Evolutionary conservation across 140 eudicot genomes (phyloP).

Genomic region (Flaveria floridana): DNA sequence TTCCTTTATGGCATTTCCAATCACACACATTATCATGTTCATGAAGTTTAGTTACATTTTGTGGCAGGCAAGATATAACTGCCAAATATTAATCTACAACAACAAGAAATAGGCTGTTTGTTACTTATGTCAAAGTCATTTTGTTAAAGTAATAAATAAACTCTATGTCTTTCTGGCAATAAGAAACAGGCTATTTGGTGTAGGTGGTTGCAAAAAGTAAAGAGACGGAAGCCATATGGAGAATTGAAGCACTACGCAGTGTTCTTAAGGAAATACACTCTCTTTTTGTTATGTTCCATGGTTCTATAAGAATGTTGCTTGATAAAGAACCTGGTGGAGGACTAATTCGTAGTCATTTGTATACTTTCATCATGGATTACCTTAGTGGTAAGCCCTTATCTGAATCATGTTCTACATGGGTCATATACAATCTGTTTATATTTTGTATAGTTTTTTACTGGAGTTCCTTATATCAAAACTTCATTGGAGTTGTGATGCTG

Average conservation of each 20-base stretch:
- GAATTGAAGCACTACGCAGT: constrained; percentile 70
- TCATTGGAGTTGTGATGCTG: constrained; percentile 83
- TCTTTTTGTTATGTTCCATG: constrained; percentile 82
- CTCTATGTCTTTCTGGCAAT: not conserved
- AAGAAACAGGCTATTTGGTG: not conserved
- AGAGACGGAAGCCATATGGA: constrained; percentile 82
- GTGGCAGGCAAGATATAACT: not conserved
- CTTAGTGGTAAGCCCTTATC: constrained; percentile 63
- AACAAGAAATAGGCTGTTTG: not conserved
- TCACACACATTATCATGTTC: not conserved
- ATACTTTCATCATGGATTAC: constrained; percentile 73
- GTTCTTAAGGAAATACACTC: constrained; percentile 90
- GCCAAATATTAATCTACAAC: not conserved
- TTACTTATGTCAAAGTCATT: constrained; percentile 5
- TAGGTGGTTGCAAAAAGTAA: constrained; percentile 79
- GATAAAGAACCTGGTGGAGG: constrained; percentile 91
- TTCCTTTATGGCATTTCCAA: not conserved
- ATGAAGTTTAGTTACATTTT: not conserved
- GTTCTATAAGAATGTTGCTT: constrained; percentile 69
- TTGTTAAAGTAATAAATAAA: not conserved
- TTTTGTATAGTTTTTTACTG: constrained; percentile 38
- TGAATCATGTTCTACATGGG: constrained; percentile 17
- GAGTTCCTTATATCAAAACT: constrained; percentile 75
- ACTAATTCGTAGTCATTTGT: constrained; percentile 61
- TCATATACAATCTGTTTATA: constrained; percentile 17